Evolutionary conservation across 129 eudicot genomes (phyloP).

Genomic region (Artemisia argyi): DNA sequence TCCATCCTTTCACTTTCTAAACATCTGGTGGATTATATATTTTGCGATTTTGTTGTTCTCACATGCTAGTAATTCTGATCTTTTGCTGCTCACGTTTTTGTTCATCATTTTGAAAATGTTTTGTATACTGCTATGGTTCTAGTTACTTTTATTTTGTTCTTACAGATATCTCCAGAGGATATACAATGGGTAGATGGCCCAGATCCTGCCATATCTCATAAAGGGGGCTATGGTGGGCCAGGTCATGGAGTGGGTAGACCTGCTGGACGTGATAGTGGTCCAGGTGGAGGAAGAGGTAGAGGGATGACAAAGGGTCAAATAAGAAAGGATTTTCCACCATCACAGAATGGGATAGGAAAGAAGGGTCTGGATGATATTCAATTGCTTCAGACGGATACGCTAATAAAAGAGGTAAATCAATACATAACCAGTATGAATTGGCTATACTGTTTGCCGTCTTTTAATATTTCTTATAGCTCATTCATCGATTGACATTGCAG

Average conservation of each 20-base stretch:
- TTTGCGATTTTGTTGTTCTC: too few relatives aligned
- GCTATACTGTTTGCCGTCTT: neutral
- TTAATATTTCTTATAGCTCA: slow-evolving; percentile 9
- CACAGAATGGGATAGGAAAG: slow-evolving; percentile 88
- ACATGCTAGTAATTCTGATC: too few relatives aligned
- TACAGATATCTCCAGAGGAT: slow-evolving; percentile 85
- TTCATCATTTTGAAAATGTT: too few relatives aligned
- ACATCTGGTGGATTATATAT: too few relatives aligned
- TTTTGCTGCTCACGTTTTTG: too few relatives aligned
- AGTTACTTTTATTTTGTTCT: neutral
- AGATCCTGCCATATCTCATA: slow-evolving; percentile 67
- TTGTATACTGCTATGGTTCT: too few relatives aligned
- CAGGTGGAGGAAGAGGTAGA: slow-evolving; percentile 82
- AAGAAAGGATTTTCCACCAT: slow-evolving; percentile 65
- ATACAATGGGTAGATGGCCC: slow-evolving; percentile 78
- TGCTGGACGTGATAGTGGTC: slow-evolving; percentile 53
- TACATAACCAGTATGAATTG: neutral
- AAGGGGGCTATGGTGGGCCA: slow-evolving; percentile 57
- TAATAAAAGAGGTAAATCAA: slow-evolving; percentile 72
- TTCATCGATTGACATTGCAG: slow-evolving; percentile 41
- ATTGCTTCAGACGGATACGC: slow-evolving; percentile 69
- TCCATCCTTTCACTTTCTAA: too few relatives aligned
- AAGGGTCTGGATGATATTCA: slow-evolving; percentile 68
- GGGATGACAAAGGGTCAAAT: slow-evolving; percentile 63
- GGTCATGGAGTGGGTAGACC: slow-evolving; percentile 66